Evolutionary conservation across 2,329 filamentous ascomycete genomes (phyloP).

Genomic region (Sporothrix dimorphospora): DNA sequence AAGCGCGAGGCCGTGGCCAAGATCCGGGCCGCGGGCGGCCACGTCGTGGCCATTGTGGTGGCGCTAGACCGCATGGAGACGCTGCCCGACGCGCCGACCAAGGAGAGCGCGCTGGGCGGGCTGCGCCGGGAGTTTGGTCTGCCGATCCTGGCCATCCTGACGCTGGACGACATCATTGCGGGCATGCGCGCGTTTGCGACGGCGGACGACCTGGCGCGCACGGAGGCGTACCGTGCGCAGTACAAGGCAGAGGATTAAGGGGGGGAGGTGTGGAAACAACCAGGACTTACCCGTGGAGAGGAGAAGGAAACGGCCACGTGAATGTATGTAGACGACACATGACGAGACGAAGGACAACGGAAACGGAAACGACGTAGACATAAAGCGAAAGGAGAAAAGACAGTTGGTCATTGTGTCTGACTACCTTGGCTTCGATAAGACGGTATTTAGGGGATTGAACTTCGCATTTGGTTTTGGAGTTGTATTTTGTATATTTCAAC

Average conservation of each 20-base stretch:
- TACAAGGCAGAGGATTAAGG: slow-evolving; percentile 59
- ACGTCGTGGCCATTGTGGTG: slow-evolving; percentile 83
- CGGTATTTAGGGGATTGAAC: neutral
- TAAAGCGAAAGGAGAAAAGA: neutral
- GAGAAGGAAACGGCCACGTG: neutral
- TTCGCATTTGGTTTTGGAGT: slow-evolving; percentile 9
- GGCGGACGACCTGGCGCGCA: slow-evolving; percentile 64
- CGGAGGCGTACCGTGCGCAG: slow-evolving; percentile 73
- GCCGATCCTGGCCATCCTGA: slow-evolving; percentile 81
- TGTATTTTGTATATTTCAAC: neutral
- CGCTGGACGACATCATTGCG: slow-evolving; percentile 78
- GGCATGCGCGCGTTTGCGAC: slow-evolving; percentile 66
- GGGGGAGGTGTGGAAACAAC: no score
- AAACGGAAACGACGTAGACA: neutral
- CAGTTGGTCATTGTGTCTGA: neutral
- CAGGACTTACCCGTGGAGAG: neutral
- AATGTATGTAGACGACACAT: neutral
- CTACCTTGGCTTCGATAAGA: neutral
- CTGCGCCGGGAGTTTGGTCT: slow-evolving; percentile 81
- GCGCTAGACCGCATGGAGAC: slow-evolving; percentile 88
- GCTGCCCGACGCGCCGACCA: slow-evolving; percentile 64
- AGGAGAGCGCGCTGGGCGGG: slow-evolving; percentile 82
- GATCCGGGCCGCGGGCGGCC: slow-evolving; percentile 82
- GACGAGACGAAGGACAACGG: neutral
- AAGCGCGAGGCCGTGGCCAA: slow-evolving; percentile 91